Conservation (phyloP, 768 basidiomycete species). For the Suillus decipiens region DNA sequence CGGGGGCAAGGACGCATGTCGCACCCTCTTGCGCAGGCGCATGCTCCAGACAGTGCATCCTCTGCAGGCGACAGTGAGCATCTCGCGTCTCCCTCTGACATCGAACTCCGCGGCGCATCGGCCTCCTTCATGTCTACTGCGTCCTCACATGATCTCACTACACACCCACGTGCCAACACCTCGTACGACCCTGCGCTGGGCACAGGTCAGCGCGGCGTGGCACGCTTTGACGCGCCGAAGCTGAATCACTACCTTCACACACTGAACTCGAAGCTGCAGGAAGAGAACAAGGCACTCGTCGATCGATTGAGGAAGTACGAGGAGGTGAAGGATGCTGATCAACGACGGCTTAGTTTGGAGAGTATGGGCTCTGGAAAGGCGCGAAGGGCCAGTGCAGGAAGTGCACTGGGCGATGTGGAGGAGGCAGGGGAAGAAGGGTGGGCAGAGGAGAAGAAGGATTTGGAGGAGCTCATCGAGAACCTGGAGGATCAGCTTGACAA, state of each 20-base stretch:
- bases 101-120: conserved; percentile 43
- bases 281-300: conserved; percentile 76
- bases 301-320: conserved; percentile 55
- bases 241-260: conserved; percentile 86
- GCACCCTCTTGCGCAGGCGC: conserved; percentile 66
- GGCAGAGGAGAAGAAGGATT: conserved; percentile 67
- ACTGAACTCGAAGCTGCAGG: conserved; percentile 77
- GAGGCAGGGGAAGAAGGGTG: conserved; percentile 65
- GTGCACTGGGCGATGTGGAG: conserved; percentile 56
- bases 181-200: conserved; percentile 87
- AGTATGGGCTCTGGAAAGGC: conserved; percentile 33
- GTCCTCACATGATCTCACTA: conserved; percentile 87
- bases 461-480: conserved; percentile 48
- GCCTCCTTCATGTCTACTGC: conserved; percentile 79
- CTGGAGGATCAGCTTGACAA: conserved; percentile 38
- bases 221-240: conserved; percentile 82
- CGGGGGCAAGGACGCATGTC: conserved; percentile 47
- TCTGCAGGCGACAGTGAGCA: conserved; percentile 26
- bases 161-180: conserved; percentile 76
- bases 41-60: conserved; percentile 43
- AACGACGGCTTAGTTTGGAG: conserved; percentile 27
- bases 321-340: conserved; percentile 40
- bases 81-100: conserved; percentile 45
- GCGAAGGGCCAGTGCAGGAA: conserved; percentile 54
- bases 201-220: conserved; percentile 65